These are phyloP conservation scores for Puccinellia tenuiflora DNA, from an alignment of 176 grass and related monocot genomes.

Conservation along the genomic window DNA sequence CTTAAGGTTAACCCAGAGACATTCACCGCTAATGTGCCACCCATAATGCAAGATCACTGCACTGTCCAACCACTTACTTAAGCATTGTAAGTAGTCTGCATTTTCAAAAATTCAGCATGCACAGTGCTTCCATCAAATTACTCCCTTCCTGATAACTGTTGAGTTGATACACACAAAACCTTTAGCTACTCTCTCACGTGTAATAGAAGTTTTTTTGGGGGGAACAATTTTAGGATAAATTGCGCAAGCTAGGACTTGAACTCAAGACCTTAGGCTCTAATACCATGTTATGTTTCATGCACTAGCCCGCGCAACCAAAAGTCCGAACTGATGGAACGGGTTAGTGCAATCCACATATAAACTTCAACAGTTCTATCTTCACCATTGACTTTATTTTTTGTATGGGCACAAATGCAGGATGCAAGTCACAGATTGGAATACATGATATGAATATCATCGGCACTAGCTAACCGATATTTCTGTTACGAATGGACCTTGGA, in stretches of 20 bases:
- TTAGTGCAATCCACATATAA: no score
- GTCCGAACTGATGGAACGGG: no score
- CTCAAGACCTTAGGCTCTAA: no score
- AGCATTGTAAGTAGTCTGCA: background rate
- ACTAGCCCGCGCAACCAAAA: no score
- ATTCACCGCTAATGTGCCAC: background rate
- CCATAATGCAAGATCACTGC: background rate
- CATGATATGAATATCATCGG: background rate
- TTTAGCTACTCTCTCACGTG: background rate
- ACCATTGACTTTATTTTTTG: background rate
- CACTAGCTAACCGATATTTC: constrained; percentile 7
- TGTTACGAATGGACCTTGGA: no score
- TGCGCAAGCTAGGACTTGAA: no score
- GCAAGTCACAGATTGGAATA: background rate
- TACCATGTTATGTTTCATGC: no score
- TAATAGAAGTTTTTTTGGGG: background rate
- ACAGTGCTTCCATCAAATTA: background rate
- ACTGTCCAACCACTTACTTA: background rate
- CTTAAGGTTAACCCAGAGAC: background rate
- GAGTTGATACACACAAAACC: background rate
- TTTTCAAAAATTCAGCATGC: background rate
- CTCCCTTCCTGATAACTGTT: background rate
- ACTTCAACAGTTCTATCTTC: background rate
- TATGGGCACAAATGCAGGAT: background rate
- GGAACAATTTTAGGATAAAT: no score